Conservation (phyloP, 805 yeast genomes). For the Candida easanensis region DNA sequence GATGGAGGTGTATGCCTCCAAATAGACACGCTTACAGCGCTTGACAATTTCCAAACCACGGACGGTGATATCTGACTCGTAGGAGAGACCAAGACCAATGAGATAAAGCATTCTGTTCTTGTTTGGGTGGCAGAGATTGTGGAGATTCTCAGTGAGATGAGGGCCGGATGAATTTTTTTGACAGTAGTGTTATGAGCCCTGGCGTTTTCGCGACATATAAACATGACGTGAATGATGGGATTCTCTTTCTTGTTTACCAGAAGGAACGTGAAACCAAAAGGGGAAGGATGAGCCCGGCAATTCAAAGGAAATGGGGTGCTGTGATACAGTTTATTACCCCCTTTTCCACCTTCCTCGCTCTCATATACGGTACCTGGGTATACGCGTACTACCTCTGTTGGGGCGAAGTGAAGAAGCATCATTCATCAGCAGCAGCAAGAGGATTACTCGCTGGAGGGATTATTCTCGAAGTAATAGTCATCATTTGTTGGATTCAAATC, state of each 20-base stretch:
- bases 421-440: slow-evolving; percentile 28
- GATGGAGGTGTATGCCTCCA: slow-evolving; percentile 94
- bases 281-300: background rate
- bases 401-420: slow-evolving; percentile 26
- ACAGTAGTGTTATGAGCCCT: background rate
- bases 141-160: too few species aligned
- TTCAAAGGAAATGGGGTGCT: slow-evolving; percentile 1
- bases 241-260: too few species aligned
- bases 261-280: background rate
- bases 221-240: too few species aligned
- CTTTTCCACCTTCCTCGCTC: slow-evolving; percentile 2
- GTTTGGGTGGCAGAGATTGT: too few species aligned
- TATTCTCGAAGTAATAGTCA: slow-evolving; percentile 26
- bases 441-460: slow-evolving; percentile 32
- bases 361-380: slow-evolving; percentile 24
- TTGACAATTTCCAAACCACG: slow-evolving; percentile 86
- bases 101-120: slow-evolving; percentile 85
- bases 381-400: slow-evolving; percentile 30
- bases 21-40: slow-evolving; percentile 83
- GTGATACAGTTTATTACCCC: slow-evolving; percentile 10
- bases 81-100: slow-evolving; percentile 88
- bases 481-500: slow-evolving; percentile 44
- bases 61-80: slow-evolving; percentile 88
- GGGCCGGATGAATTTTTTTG: slow-evolving; percentile 1
- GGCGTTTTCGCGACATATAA: background rate